phyloP scores from a whole-genome alignment of 2,329 filamentous ascomycete species.

The Penicillium sclerotigenum region DNA sequence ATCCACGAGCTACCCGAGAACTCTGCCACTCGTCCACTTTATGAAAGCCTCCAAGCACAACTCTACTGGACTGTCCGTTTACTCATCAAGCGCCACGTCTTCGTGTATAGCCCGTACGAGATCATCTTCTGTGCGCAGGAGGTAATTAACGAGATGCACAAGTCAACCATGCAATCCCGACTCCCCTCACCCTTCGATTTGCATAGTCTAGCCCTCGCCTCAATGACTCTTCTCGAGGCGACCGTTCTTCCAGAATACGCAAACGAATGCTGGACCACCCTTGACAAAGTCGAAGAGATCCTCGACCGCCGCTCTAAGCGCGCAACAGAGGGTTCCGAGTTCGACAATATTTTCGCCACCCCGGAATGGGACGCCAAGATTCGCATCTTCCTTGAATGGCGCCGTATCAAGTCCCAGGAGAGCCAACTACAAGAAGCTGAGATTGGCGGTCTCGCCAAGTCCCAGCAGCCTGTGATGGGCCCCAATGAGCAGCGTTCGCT shows the following conservation, averaged over 20 bases:
- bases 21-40: slow-evolving; percentile 25
- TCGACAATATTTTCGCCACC: slow-evolving; percentile 40
- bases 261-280: slow-evolving; percentile 39
- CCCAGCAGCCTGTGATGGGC: slow-evolving; percentile 36
- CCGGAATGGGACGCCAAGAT: slow-evolving; percentile 42
- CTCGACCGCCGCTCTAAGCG: slow-evolving; percentile 45
- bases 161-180: slow-evolving; percentile 29
- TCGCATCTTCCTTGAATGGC: slow-evolving; percentile 40
- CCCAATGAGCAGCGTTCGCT: slow-evolving; percentile 45
- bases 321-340: slow-evolving; percentile 30
- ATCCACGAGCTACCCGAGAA: slow-evolving; percentile 28
- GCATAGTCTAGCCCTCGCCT: slow-evolving; percentile 41
- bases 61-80: slow-evolving; percentile 44
- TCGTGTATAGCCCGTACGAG: slow-evolving; percentile 42
- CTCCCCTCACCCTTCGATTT: slow-evolving; percentile 41
- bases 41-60: slow-evolving; percentile 40
- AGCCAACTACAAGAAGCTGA: slow-evolving; percentile 30
- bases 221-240: slow-evolving; percentile 44
- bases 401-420: slow-evolving; percentile 35
- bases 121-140: slow-evolving; percentile 42
- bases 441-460: slow-evolving; percentile 14
- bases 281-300: slow-evolving; percentile 53
- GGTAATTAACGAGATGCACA: slow-evolving; percentile 41
- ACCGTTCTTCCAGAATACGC: slow-evolving; percentile 40
- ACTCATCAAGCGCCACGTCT: slow-evolving; percentile 44